Evolutionary conservation across 805 yeast species (phyloP), one percentile per base, ranked within the genome.

Genomic region (Candida morakotiae): DNA sequence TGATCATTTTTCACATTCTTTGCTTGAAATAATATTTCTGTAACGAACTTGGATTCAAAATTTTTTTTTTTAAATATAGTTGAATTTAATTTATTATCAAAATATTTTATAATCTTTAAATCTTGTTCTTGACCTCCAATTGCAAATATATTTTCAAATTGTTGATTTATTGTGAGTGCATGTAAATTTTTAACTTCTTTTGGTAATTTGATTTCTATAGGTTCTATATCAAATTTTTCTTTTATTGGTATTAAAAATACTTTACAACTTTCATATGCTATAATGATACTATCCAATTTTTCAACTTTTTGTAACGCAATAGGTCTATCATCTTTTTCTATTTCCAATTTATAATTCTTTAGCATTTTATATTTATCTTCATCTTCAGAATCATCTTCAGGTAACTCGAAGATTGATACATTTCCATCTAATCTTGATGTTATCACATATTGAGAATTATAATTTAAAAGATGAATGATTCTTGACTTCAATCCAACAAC

Each of bases 111-210:
- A 15, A 81, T 60, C 35, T 74, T 75, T 4, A 85, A 61, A 54
- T 86, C 89, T 41, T 79, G 79, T 48, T 88, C 94, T 52, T 86
- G 77, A 20, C 98, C 98, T 24, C 97, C 97, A 50, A 67, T 76
- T 1, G 93, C 95, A 58, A 84, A 77, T 2, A 79, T 56, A 16
- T 76, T 74, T 6, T 56, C 55, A 15, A 65, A 69, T 11, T 56
- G 50, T 3, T 79, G 81, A 48, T 77, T 77, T 22, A 61, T 55
- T 9, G 58, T 55, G 51, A 73, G 75, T 25, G 78, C 57, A 39
- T 69, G 61, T 28, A 81, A 55, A 5, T 80, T 77, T 3, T 71
- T 78, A 28, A 58, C 62, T 23, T 47, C 42, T 5, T 22, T 24
- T 11, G 56, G 53, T 7, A 80, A 47, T 18, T 56, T 45, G 15